A percentile compares a stretch with the other conserved stretches of the same genome.
phyloP scores from a whole-genome alignment of 805 yeast genomes.

The Metschnikowia reukaufii region DNA sequence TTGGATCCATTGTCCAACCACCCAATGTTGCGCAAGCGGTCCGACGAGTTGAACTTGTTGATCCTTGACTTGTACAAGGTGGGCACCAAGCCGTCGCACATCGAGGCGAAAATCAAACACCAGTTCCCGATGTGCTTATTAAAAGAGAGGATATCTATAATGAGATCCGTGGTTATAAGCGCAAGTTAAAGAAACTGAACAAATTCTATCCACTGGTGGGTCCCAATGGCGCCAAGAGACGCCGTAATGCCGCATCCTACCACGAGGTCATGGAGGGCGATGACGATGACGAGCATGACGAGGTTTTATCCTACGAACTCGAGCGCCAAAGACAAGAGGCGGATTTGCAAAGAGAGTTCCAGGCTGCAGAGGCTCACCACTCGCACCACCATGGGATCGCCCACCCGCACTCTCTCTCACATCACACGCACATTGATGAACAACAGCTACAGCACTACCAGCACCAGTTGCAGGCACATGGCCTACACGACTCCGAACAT shows the following conservation, averaged over 20 bases:
- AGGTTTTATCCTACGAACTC: slow-evolving; percentile 24
- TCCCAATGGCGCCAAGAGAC: slow-evolving; percentile 14
- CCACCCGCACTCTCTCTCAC: slow-evolving; percentile 20
- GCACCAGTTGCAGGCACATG: slow-evolving; percentile 29
- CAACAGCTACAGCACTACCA: slow-evolving; percentile 29
- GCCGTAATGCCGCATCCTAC: slow-evolving; percentile 20
- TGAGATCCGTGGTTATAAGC: slow-evolving; percentile 55
- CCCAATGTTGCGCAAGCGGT: slow-evolving; percentile 56
- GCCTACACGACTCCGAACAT: slow-evolving; percentile 23
- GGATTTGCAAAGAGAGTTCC: slow-evolving; percentile 25
- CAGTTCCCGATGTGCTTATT: slow-evolving; percentile 54
- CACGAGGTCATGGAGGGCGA: slow-evolving; percentile 24
- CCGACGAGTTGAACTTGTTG: slow-evolving; percentile 50
- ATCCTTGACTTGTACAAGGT: slow-evolving; percentile 52
- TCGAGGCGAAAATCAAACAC: slow-evolving; percentile 51
- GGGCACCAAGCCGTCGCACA: slow-evolving; percentile 56
- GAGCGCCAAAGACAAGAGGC: slow-evolving; percentile 23
- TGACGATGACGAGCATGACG: slow-evolving; percentile 24
- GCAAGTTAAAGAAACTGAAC: slow-evolving; percentile 46
- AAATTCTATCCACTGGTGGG: slow-evolving; percentile 24
- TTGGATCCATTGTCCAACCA: slow-evolving; percentile 55
- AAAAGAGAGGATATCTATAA: slow-evolving; percentile 60
- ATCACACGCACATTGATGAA: slow-evolving; percentile 27
- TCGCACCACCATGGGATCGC: slow-evolving; percentile 13
- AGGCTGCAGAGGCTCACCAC: slow-evolving; percentile 21